Evolutionary conservation across 129 eudicot genomes (phyloP).

Genomic region (Apium graveolens): DNA sequence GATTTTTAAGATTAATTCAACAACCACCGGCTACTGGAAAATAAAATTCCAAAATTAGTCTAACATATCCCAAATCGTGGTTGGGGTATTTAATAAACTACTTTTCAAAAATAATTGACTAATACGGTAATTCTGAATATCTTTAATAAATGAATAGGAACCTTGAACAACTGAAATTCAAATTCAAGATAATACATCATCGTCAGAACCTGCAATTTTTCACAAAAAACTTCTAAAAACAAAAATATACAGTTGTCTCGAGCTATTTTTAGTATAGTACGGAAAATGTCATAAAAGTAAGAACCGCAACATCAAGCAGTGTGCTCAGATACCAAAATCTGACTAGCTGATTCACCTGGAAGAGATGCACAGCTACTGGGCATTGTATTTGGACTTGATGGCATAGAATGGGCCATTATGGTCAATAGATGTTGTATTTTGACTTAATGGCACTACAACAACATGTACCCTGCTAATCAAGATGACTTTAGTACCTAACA

Average conservation of each 20-base stretch:
- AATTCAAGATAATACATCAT: neutral
- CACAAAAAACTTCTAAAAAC: neutral
- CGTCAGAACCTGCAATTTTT: neutral
- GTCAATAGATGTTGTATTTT: neutral
- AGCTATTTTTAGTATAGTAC: neutral
- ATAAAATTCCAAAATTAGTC: too few relatives aligned
- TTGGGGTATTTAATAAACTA: too few relatives aligned
- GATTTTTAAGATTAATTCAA: too few relatives aligned
- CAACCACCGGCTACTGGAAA: too few relatives aligned
- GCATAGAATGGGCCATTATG: neutral
- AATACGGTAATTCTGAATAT: too few relatives aligned
- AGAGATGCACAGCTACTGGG: neutral
- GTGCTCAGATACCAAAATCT: neutral
- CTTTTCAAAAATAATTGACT: too few relatives aligned
- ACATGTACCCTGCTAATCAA: neutral
- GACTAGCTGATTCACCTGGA: conserved; percentile 1
- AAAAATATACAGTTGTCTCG: neutral
- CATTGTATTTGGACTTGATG: too few relatives aligned
- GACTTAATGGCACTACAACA: neutral
- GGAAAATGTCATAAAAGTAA: too few relatives aligned
- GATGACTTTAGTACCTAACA: neutral
- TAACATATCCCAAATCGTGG: too few relatives aligned
- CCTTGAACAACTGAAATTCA: neutral
- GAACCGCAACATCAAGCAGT: too few relatives aligned
- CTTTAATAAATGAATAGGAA: too few relatives aligned